phyloP scores from a whole-genome alignment of 192 early-diverging fungal species.

The Diversispora epigaea region DNA sequence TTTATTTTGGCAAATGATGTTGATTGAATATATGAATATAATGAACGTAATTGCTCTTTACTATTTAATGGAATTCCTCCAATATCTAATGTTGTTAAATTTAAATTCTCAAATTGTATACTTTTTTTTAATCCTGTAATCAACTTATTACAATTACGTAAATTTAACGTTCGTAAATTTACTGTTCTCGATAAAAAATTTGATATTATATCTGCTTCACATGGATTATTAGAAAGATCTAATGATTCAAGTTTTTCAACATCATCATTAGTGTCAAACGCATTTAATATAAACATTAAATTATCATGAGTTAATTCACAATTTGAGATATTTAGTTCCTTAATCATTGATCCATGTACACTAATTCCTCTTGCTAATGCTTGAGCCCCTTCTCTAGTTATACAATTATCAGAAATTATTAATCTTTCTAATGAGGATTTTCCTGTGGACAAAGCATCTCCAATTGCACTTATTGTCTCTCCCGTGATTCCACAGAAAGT shows the following conservation, averaged over 20 bases:
- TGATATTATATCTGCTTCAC: not conserved
- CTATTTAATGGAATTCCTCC: conserved; percentile 22
- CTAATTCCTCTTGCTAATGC: conserved; percentile 21
- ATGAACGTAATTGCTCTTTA: not conserved
- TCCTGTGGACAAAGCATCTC: conserved; percentile 10
- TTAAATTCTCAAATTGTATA: not conserved
- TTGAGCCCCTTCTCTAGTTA: conserved; percentile 10
- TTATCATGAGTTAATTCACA: not conserved
- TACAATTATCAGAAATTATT: not conserved
- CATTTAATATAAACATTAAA: not conserved
- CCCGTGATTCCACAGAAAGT: conserved; percentile 21
- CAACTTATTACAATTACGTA: conserved; percentile 8
- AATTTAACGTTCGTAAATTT: conserved; percentile 3
- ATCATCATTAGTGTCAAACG: not conserved
- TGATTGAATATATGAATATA: conserved; percentile 12
- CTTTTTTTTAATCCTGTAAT: not conserved
- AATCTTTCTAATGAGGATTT: conserved; percentile 20
- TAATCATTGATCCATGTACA: not conserved
- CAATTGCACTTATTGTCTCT: conserved; percentile 18
- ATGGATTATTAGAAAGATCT: conserved; percentile 11
- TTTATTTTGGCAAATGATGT: not conserved
- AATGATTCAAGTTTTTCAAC: not conserved
- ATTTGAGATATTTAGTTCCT: conserved; percentile 18
- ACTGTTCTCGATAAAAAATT: conserved; percentile 16
- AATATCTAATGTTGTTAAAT: conserved; percentile 19